Evolutionary conservation across 164 flowering plant species (phyloP), one percentile per base, ranked within the genome.

Genomic region (Vitis cinerea): DNA sequence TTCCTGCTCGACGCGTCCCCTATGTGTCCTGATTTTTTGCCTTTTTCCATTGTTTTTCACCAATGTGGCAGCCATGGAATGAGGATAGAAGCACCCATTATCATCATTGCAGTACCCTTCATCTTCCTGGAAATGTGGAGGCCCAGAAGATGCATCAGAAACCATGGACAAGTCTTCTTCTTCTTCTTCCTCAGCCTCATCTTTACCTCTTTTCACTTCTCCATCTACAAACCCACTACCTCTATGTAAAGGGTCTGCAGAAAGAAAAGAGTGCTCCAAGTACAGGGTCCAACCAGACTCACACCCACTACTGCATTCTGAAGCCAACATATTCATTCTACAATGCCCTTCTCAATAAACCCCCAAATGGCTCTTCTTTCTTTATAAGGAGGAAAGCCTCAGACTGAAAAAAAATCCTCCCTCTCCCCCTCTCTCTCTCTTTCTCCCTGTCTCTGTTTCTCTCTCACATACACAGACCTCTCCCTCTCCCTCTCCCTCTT

Each of bases 121-220:
- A 4, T 80, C 83, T 54, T 86, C 86, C 15, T 67, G 75, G 65
- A 87, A 76, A 76, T 84, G 85, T 49, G 96, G 93, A 70, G 98
- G 98, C 7, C 94, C 97, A 27, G 98, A 94, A 47, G 98, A 94
- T n/a, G 98, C 98, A 87, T 94, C 98, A 63, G 98, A 94, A 48
- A 94, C 85, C 98, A 94, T 94, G 0, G 98, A 94, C 65, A 84
- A 71, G 71, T 88, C 80, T 3, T 76, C 79, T 13, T 67, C 75
- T 5, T 55, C 54, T 12, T 60, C 73, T 2, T 66, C 63, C 27
- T 72, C 78, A 8, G 69, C 79, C 19, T 77, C 72, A 6, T 70
- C 69, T 14, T 58, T 52, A 9, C 31, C 71, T 16, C 69, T 69
- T 54, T 54, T 63, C 51, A 27, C 59, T 10, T 19, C 7, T 67